Evolutionary conservation across 768 basidiomycete genomes (phyloP).

Genomic region (Leucosporidium scottii): DNA sequence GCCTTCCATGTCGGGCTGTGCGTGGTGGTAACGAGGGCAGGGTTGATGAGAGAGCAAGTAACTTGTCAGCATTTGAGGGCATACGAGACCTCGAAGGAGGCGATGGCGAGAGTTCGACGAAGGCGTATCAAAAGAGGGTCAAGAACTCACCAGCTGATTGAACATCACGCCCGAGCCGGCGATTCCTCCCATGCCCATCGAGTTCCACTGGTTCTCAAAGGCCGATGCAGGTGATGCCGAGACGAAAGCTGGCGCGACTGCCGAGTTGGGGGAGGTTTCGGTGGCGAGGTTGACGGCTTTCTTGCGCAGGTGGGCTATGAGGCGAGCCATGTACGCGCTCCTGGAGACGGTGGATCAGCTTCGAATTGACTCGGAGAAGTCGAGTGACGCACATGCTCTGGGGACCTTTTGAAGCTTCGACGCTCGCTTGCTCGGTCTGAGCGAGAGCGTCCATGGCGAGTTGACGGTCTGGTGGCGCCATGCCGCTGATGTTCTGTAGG

Average conservation of each 20-base stretch:
- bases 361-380: too few relatives aligned
- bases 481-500: too few relatives aligned
- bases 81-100: too few relatives aligned
- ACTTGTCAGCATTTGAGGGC: too few relatives aligned
- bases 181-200: background rate
- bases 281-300: background rate
- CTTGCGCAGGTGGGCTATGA: background rate
- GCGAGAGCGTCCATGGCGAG: background rate
- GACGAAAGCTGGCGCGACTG: background rate
- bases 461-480: too few relatives aligned
- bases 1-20: background rate
- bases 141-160: conserved; percentile 2
- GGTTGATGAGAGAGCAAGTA: background rate
- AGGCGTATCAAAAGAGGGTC: background rate
- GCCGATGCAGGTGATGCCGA: background rate
- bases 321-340: background rate
- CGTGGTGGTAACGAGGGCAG: background rate
- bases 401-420: background rate
- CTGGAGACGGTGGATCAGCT: too few relatives aligned
- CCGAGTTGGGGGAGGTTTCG: background rate
- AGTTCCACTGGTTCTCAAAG: background rate
- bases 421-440: conserved; percentile 1
- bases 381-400: conserved; percentile 3
- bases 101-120: background rate
- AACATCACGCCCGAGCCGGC: conserved; percentile 8